Conservation (phyloP, 192 early-diverging fungal species). For the Linnemannia exigua region DNA sequence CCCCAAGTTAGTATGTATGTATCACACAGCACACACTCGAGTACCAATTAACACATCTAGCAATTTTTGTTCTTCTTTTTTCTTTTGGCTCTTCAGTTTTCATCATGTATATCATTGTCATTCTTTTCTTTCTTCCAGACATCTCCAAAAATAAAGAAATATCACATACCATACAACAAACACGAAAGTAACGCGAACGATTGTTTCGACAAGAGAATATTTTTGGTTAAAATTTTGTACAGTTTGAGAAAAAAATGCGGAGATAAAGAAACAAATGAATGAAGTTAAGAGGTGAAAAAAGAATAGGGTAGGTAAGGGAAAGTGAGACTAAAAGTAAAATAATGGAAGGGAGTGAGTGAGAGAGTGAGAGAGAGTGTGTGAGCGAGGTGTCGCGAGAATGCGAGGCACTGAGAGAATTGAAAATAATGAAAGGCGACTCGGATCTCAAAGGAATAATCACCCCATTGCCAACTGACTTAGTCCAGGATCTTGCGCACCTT, state of each 20-base stretch:
- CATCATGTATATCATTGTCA: no score
- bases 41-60: background rate
- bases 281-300: background rate
- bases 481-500: conserved; percentile 30
- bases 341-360: background rate
- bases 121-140: no score
- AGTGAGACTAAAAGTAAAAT: conserved; percentile 3
- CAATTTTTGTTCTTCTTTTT: background rate
- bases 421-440: background rate
- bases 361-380: background rate
- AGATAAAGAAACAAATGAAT: background rate
- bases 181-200: background rate
- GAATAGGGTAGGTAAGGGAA: background rate
- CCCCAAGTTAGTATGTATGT: background rate
- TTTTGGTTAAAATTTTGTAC: background rate
- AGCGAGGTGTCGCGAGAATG: no score
- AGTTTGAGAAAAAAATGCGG: background rate
- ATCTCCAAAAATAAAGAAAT: no score
- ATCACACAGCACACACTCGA: background rate
- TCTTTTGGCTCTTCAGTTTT: background rate
- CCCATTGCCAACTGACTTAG: background rate
- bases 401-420: background rate
- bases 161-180: no score
- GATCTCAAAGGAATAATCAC: background rate
- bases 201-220: background rate